Evolutionary conservation across 1,284 basidiomycete genomes (phyloP).

Genomic region (Meira miltonrushii): DNA sequence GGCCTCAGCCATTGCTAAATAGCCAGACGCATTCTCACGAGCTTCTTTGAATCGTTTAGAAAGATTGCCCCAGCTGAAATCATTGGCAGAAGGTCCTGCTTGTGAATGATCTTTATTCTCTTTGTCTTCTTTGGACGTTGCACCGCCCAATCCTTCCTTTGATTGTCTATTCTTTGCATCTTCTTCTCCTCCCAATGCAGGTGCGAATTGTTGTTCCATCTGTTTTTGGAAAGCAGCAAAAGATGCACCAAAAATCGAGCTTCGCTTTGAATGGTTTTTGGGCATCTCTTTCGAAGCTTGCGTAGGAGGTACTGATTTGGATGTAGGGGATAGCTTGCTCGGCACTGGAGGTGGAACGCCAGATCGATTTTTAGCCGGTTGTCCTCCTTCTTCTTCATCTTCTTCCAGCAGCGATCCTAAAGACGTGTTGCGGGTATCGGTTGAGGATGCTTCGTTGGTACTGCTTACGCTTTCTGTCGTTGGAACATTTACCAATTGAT

Average conservation of each 20-base stretch:
- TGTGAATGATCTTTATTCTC: neutral
- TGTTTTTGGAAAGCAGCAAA: constrained; percentile 2
- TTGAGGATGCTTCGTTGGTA: neutral
- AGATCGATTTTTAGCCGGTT: neutral
- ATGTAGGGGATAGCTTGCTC: neutral
- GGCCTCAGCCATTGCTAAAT: constrained; percentile 6
- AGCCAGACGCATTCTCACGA: constrained; percentile 7
- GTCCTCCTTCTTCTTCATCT: neutral
- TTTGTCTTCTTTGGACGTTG: neutral
- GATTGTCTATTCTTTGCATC: no score
- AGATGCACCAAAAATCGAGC: neutral
- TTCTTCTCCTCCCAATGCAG: no score
- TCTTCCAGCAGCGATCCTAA: neutral
- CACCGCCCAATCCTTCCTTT: no score
- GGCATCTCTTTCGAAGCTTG: neutral
- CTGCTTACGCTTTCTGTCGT: neutral
- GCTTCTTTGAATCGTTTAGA: constrained; percentile 6
- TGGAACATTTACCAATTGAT: constrained; percentile 2
- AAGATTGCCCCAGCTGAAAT: neutral
- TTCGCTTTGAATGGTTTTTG: neutral
- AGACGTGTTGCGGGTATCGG: neutral
- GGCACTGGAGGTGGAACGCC: neutral
- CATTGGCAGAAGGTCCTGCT: constrained; percentile 2
- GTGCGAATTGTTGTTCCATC: neutral
- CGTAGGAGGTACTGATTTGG: neutral